phyloP scores from a whole-genome alignment of 2,329 filamentous ascomycete species.

The Didymosphaeria variabile region DNA sequence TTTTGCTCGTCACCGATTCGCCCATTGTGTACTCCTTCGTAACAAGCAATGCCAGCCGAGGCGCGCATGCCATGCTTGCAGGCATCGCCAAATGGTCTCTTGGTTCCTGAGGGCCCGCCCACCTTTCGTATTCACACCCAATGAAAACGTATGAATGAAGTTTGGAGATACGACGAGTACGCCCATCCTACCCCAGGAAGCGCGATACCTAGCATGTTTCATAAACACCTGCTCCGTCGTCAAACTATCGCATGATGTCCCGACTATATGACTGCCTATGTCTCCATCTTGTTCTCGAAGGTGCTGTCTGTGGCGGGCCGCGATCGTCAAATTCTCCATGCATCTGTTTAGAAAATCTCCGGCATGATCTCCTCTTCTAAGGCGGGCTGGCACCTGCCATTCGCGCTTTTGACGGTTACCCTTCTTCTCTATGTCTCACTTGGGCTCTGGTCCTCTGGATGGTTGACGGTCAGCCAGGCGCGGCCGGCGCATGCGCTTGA shows the following conservation, averaged over 20 bases:
- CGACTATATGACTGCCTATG: slow-evolving; percentile 22
- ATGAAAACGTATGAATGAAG: not conserved
- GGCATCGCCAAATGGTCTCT: not conserved
- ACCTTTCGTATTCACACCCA: not conserved
- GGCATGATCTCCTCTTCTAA: slow-evolving; percentile 41
- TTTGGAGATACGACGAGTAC: not conserved
- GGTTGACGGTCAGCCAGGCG: slow-evolving; percentile 12
- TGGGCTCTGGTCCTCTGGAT: slow-evolving; percentile 27
- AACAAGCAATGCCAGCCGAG: slow-evolving; percentile 4
- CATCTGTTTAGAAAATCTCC: slow-evolving; percentile 23
- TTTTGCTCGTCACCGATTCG: not conserved
- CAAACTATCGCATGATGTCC: slow-evolving; percentile 11
- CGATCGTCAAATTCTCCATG: slow-evolving; percentile 14
- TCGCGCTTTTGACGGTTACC: slow-evolving; percentile 21
- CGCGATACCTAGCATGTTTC: slow-evolving; percentile 40
- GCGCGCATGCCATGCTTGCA: slow-evolving; percentile 2
- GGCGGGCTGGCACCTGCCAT: slow-evolving; percentile 36
- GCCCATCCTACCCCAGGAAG: slow-evolving; percentile 18
- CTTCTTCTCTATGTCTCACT: slow-evolving; percentile 30
- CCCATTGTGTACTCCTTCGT: not conserved
- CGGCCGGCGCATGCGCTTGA: slow-evolving; percentile 19
- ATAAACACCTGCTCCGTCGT: slow-evolving; percentile 14
- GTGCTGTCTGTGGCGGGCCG: slow-evolving; percentile 23
- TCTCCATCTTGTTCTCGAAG: slow-evolving; percentile 10
- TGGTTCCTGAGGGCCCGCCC: not conserved